Percentiles rank a stretch among this genome's conserved stretches.
These are phyloP conservation scores for Myxozyma monticola DNA, from an alignment of 805 yeast genomes.

Conservation along the genomic window DNA sequence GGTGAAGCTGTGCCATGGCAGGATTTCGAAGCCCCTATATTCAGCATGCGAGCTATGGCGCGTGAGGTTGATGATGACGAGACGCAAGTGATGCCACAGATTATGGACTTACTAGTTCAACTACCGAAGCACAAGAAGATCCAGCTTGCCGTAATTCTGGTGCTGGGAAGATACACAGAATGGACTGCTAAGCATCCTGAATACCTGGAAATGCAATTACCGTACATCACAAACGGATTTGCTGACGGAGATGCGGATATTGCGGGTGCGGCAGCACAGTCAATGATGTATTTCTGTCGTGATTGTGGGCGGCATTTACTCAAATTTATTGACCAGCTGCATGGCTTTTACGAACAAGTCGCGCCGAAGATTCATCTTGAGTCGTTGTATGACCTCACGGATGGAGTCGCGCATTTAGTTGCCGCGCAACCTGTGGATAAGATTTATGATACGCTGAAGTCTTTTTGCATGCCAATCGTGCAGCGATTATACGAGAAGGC, in stretches of 20 bases:
- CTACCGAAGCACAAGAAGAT: conserved; percentile 84
- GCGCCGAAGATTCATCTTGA: conserved; percentile 58
- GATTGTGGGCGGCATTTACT: conserved; percentile 69
- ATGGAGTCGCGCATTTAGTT: conserved; percentile 85
- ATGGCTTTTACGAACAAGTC: conserved; percentile 65
- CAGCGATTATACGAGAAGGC: conserved; percentile 36
- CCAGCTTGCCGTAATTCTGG: conserved; percentile 89
- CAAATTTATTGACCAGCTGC: conserved; percentile 70
- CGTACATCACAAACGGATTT: conserved; percentile 80
- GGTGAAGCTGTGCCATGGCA: conserved; percentile 69
- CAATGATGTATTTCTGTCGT: conserved; percentile 90
- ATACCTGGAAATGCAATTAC: conserved; percentile 75
- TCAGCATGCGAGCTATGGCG: conserved; percentile 91
- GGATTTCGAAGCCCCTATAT: conserved; percentile 82
- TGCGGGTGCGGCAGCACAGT: conserved; percentile 84
- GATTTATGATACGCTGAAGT: conserved; percentile 53
- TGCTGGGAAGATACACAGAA: conserved; percentile 91
- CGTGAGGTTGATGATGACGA: conserved; percentile 75
- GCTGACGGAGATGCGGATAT: conserved; percentile 49
- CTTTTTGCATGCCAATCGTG: conserved; percentile 69
- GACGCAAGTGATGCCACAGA: conserved; percentile 65
- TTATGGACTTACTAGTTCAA: conserved; percentile 65
- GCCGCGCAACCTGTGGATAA: conserved; percentile 54
- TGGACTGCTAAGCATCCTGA: conserved; percentile 91
- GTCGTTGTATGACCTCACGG: conserved; percentile 76